Evolutionary conservation across 495 filamentous ascomycete species (phyloP).

Genomic region (Chaetomium fimeti): DNA sequence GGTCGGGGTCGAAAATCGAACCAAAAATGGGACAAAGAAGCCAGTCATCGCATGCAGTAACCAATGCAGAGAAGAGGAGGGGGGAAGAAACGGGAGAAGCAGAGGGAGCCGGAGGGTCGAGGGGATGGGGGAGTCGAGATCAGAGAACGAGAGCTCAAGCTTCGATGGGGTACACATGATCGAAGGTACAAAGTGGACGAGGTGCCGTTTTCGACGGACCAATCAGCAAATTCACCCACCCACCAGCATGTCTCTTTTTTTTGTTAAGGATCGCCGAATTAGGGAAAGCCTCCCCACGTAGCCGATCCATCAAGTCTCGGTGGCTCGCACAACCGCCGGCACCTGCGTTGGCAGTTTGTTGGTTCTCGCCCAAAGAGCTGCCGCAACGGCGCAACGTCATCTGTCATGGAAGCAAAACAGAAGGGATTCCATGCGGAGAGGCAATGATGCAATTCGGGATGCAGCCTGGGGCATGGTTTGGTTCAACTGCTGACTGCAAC

Average conservation of each 20-base stretch:
- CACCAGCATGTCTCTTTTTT: not conserved
- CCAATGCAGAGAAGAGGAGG: constrained; percentile 11
- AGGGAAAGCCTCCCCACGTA: not conserved
- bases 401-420: not conserved
- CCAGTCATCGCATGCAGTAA: constrained; percentile 8
- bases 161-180: constrained; percentile 39
- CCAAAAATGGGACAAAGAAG: constrained; percentile 29
- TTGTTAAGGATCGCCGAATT: not conserved
- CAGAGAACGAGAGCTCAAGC: constrained; percentile 32
- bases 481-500: not conserved
- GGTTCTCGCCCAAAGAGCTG: not conserved
- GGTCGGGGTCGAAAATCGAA: constrained; percentile 22
- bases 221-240: not conserved
- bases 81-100: constrained; percentile 40
- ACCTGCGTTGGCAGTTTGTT: not conserved
- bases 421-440: not conserved
- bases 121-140: constrained; percentile 40
- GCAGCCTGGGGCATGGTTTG: not conserved
- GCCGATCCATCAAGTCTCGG: not conserved
- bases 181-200: constrained; percentile 16
- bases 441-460: not conserved
- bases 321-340: not conserved
- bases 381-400: not conserved
- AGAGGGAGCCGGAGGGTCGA: constrained; percentile 35
- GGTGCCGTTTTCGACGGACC: not conserved